These are phyloP conservation scores for Lachnellula subtilissima DNA, from an alignment of 2,329 filamentous ascomycete genomes.

Conservation along the genomic window DNA sequence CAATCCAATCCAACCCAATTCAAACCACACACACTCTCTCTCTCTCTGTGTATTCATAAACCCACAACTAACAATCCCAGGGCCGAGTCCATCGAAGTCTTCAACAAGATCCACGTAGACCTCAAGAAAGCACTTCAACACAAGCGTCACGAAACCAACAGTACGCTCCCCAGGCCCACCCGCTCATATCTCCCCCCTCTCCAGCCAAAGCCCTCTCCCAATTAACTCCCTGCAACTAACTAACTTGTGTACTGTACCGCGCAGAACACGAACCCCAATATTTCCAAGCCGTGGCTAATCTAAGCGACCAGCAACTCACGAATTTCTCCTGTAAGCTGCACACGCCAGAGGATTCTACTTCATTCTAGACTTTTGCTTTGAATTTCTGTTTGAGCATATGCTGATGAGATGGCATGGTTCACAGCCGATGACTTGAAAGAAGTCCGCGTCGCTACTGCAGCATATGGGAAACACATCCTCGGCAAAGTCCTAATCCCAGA, in stretches of 20 bases:
- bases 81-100: conserved; percentile 47
- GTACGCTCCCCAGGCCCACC: conserved; percentile 27
- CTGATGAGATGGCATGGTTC: conserved; percentile 30
- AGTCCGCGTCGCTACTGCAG: conserved; percentile 42
- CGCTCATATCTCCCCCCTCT: not conserved
- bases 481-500: conserved; percentile 46
- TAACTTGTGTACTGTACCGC: not conserved
- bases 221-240: not conserved
- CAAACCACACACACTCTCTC: not conserved
- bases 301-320: conserved; percentile 28
- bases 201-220: no score
- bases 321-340: conserved; percentile 29
- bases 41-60: not conserved
- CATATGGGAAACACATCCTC: conserved; percentile 46
- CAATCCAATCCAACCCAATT: no score
- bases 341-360: no score
- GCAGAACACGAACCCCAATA: conserved; percentile 51
- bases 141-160: conserved; percentile 42
- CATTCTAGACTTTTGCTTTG: not conserved
- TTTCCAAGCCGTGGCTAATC: conserved; percentile 42
- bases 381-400: conserved; percentile 18
- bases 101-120: conserved; percentile 45
- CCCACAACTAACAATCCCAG: conserved; percentile 23
- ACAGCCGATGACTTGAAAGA: conserved; percentile 37
- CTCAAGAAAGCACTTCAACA: conserved; percentile 48